Base-by-base conservation (phyloP, 1,139 yeast genomes). In the Taphrina deformans region DNA sequence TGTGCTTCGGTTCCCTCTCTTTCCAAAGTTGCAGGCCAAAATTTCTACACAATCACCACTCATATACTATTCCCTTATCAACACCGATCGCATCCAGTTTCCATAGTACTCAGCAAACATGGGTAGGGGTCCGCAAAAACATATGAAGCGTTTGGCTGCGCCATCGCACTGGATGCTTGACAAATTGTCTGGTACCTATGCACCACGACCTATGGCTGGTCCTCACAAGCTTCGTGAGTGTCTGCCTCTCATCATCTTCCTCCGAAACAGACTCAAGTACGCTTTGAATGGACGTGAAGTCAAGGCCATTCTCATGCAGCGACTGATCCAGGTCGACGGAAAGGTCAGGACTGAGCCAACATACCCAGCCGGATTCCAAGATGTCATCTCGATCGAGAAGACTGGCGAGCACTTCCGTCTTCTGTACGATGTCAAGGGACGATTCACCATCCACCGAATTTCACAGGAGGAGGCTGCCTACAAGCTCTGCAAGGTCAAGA, bases 131-230 rank as follows among this genome's bases (percentile, higher is more conserved):
- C 67, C 62, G 84, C 90, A 90, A 92, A 91, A 91, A 87, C 97
- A 91, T 81, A 85, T 91, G 82, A 90, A 90, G 88, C 89, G 97
- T 85, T 86, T 90, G 82, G 96, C 96, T 80, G 97, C 97, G 80
- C 99, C 99, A 85, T 88, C 92, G 85, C 99, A 95, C 88, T 95
- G 99, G 99, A 89, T 95, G 96, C 89, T 95, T 86, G 99, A 93
- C 96, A 95, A 95, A 85, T 86, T 95, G 85, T 89, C 97, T 81
- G 99, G 99, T 79, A 85, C 91, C 79, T 93, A 93, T 82, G 99
- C 99, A 74, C 99, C 99, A 84, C 92, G 98, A 86, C 96, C 98
- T 79, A 90, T 97, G 72, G 88, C 96, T 75, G 99, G 99, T 85
- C 99, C 99, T 80, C 99, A 93, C 88, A 93, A 93, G 85, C 87